A percentile compares a stretch with the other conserved stretches of the same genome.
phyloP scores from a whole-genome alignment of 345 rosid genomes.

The Anacardium occidentale region DNA sequence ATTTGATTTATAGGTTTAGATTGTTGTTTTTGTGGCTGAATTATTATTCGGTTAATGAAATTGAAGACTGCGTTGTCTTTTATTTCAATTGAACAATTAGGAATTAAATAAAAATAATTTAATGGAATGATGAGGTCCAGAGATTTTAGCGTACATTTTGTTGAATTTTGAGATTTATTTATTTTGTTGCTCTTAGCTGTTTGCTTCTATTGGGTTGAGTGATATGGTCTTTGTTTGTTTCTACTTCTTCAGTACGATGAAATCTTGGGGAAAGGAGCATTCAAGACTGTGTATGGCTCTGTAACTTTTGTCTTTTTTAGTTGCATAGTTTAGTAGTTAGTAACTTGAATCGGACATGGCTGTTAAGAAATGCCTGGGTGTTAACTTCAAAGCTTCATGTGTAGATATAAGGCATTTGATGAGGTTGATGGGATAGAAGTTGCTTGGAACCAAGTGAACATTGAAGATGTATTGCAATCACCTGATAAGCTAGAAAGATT shows the following conservation, averaged over 20 bases:
- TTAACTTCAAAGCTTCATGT: background rate
- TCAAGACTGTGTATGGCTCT: conserved; percentile 91
- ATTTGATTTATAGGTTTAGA: background rate
- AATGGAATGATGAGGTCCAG: no score
- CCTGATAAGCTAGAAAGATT: conserved; percentile 74
- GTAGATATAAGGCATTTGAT: conserved; percentile 85
- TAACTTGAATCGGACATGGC: background rate
- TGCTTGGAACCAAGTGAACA: conserved; percentile 83
- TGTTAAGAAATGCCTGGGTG: background rate
- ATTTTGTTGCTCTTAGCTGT: background rate
- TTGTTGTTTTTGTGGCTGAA: background rate
- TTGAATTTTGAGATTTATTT: background rate
- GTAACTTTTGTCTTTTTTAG: conserved; percentile 17
- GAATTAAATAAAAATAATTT: no score
- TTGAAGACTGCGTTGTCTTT: background rate
- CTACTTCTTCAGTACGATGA: conserved; percentile 64
- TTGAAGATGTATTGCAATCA: conserved; percentile 75
- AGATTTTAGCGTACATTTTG: no score
- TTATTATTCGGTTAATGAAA: background rate
- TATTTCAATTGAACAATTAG: no score
- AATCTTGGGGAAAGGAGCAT: conserved; percentile 87
- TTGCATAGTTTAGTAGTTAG: background rate
- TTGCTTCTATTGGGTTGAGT: conserved; percentile 12
- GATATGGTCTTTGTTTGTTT: conserved; percentile 18
- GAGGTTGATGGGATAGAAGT: conserved; percentile 85